Evolutionary conservation across 306 rosid species (phyloP), one percentile per base, ranked within the genome.

Genomic region (Quercus parvula): DNA sequence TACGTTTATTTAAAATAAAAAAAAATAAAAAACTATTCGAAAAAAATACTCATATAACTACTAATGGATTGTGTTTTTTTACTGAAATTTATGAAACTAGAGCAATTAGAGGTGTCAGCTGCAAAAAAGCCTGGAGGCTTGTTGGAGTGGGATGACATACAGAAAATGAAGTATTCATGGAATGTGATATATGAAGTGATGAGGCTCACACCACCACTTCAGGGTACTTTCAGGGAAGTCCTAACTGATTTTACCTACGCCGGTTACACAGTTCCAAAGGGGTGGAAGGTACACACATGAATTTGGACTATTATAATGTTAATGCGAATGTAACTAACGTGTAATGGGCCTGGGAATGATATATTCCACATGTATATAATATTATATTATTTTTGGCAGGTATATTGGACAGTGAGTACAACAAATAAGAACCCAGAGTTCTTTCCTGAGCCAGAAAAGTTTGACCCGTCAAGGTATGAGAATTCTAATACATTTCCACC

Each of bases 391-490:
- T 1, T 6, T 6, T 28, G 41, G 56, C 44, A 81, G 88, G 77
- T 86, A n/a, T 86, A 86, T 19, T 86, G 89, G 89, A 86, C 87
- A 13, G 89, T 83, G 2, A 83, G 81, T 19, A 73, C 86, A 38
- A 70, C 85, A 49, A 86, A 86, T 67, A 83, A 56, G 33, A 77
- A 86, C 80, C 85, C 54, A 10, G 54, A 49, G 13, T 49, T 49
- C 79, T 85, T 81, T 18, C 85, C 83, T 14, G 28, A 81, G 27
- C 88, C 88, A 35, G 88, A 84, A 22, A 77, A 77, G 22, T 84
- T 84, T 61, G 68, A 81, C 4, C 85, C 88, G 4, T 46, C 80
- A 33, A 67, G 88, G 64, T 78, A 74, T 15, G 85, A 85, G 2
- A 17, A 49, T 11, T 49, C 54, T 49, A 75, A 35, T 13, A 49